phyloP scores from a whole-genome alignment of 31 red algal species.

The Endocladia muricata region DNA sequence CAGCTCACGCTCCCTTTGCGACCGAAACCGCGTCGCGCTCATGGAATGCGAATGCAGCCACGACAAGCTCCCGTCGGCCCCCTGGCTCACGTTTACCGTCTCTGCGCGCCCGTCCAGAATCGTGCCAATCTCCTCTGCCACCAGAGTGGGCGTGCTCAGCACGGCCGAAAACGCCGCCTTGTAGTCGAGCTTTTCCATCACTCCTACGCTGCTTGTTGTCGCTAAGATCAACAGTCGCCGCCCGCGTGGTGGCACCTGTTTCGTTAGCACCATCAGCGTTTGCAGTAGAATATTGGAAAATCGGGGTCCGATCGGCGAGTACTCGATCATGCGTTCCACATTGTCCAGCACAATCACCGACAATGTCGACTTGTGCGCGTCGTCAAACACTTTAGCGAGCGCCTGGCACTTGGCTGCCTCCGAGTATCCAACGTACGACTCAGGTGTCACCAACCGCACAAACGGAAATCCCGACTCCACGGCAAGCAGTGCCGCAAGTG shows the following conservation, averaged over 20 bases:
- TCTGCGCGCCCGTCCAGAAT: conserved; percentile 70
- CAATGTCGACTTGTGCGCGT: conserved; percentile 93
- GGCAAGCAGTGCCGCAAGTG: conserved; percentile 89
- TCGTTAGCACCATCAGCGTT: conserved; percentile 92
- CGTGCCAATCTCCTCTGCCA: conserved; percentile 50
- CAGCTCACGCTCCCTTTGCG: conserved; percentile 36
- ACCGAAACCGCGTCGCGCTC: conserved; percentile 52
- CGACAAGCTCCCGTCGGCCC: conserved; percentile 52
- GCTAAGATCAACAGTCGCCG: conserved; percentile 88
- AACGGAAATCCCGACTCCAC: conserved; percentile 98
- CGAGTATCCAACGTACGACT: conserved; percentile 94
- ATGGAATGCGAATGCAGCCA: conserved; percentile 24
- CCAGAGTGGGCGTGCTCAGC: conserved; percentile 58
- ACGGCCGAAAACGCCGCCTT: conserved; percentile 80
- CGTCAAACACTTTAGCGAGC: conserved; percentile 92
- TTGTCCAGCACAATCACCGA: conserved; percentile 95
- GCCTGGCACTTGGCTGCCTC: conserved; percentile 92
- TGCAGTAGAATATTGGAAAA: conserved; percentile 94
- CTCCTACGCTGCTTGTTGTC: conserved; percentile 72
- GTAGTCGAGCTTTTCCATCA: conserved; percentile 80
- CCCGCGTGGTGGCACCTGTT: conserved; percentile 83
- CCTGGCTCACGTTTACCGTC: conserved; percentile 47
- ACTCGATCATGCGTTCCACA: conserved; percentile 96
- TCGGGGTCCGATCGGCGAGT: conserved; percentile 93
- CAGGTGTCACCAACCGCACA: conserved; percentile 87